A percentile compares a stretch with the other conserved stretches of the same genome.
These are phyloP conservation scores for Guyanaporus albipodus DNA, from an alignment of 768 basidiomycete species.

Conservation along the genomic window DNA sequence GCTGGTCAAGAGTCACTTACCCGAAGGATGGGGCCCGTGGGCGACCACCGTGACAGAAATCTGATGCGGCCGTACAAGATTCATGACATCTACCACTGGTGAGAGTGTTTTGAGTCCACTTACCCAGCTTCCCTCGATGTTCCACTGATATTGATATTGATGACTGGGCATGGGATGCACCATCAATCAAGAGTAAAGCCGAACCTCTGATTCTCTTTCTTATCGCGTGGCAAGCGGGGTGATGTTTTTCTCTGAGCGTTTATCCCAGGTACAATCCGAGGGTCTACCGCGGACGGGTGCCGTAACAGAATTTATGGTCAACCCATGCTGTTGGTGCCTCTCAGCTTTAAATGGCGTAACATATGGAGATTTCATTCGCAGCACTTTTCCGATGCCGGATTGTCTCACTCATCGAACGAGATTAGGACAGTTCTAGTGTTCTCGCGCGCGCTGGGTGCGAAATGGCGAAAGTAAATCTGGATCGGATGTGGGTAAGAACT, in stretches of 20 bases:
- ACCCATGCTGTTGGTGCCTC: constrained; percentile 54
- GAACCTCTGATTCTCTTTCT: no score
- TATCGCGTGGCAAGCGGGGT: constrained; percentile 52
- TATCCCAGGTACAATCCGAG: constrained; percentile 44
- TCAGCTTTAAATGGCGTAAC: constrained; percentile 30
- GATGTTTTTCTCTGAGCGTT: constrained; percentile 38
- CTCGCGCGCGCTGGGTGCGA: not conserved
- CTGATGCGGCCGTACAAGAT: constrained; percentile 31
- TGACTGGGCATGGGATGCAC: no score
- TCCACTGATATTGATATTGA: no score
- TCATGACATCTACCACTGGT: constrained; percentile 41
- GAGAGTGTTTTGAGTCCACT: constrained; percentile 61
- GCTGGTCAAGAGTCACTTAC: constrained; percentile 44
- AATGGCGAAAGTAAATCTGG: no score
- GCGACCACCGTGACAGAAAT: constrained; percentile 44
- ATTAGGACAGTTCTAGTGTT: not conserved
- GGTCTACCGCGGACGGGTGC: constrained; percentile 57
- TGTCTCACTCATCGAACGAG: no score
- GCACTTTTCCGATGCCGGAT: no score
- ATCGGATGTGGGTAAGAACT: no score
- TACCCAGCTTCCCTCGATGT: no score
- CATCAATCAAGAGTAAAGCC: constrained; percentile 47
- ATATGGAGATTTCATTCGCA: no score
- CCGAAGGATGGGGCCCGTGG: constrained; percentile 59
- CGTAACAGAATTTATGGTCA: constrained; percentile 60